A percentile compares a stretch with the other conserved stretches of the same genome.
These are phyloP conservation scores for Entoloma clypeatum DNA, from an alignment of 1,284 basidiomycete species.

Conservation along the genomic window DNA sequence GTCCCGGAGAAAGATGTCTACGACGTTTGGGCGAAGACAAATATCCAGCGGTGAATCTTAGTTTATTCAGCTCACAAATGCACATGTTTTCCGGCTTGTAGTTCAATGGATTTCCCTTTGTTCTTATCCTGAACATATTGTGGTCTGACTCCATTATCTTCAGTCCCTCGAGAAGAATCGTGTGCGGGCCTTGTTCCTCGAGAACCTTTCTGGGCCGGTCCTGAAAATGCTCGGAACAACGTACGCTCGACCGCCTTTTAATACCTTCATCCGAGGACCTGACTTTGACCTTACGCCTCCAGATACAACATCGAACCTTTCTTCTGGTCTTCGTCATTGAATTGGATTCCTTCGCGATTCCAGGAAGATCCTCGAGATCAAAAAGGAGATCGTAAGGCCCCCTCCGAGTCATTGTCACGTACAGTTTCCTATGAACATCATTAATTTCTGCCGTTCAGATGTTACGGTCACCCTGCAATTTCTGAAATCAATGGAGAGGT, in stretches of 20 bases:
- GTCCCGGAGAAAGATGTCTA: slow-evolving; percentile 22
- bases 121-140: no score
- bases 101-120: no score
- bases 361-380: slow-evolving; percentile 34
- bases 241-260: not conserved
- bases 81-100: no score
- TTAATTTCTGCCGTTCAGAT: slow-evolving; percentile 26
- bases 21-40: slow-evolving; percentile 33
- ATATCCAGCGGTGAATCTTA: slow-evolving; percentile 26
- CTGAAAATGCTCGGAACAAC: no score
- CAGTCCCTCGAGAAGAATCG: no score
- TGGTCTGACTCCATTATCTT: no score
- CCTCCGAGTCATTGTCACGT: not conserved
- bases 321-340: no score
- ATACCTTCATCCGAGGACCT: not conserved
- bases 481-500: slow-evolving; percentile 16
- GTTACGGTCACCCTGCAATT: slow-evolving; percentile 20
- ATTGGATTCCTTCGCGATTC: slow-evolving; percentile 48
- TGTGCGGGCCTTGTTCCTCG: no score
- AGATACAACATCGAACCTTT: slow-evolving; percentile 48
- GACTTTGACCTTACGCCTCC: not conserved
- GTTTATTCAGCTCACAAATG: slow-evolving; percentile 21
- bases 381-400: slow-evolving; percentile 8
- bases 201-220: no score
- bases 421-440: not conserved